Conservation (phyloP, 805 yeast species). For the Naumovozyma castellii region DNA sequence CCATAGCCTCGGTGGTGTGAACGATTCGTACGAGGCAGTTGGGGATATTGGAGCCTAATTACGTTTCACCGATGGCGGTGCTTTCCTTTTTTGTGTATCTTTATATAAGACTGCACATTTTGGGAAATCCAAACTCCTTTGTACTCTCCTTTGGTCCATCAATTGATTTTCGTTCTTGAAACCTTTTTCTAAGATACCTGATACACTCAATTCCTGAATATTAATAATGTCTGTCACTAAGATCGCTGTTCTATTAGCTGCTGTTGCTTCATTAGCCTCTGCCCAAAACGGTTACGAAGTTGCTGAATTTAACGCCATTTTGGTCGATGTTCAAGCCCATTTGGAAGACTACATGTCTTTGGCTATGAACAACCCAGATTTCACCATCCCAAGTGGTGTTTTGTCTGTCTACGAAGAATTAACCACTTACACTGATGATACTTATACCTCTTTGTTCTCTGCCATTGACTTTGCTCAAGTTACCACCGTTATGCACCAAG, state of each 20-base stretch:
- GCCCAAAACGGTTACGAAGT: conserved; percentile 10
- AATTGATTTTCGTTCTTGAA: not conserved
- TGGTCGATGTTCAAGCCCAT: conserved; percentile 17
- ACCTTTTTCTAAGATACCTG: not conserved
- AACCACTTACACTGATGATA: conserved; percentile 29
- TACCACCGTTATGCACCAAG: conserved; percentile 24
- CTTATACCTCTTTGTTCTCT: conserved; percentile 28
- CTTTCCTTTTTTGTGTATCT: too few species aligned
- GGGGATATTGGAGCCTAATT: too few species aligned
- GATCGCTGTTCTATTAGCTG: conserved; percentile 12
- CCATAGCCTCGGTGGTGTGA: too few species aligned
- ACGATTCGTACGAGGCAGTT: too few species aligned
- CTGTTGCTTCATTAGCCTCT: conserved; percentile 10
- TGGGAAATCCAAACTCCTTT: not conserved
- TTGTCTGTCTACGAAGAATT: conserved; percentile 18
- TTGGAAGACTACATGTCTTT: conserved; percentile 15
- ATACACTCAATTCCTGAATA: not conserved
- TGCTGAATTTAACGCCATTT: conserved; percentile 18
- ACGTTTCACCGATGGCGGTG: too few species aligned
- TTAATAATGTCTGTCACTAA: conserved; percentile 12
- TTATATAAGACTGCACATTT: conserved; percentile 1
- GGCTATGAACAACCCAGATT: conserved; percentile 13
- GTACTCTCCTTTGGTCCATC: not conserved
- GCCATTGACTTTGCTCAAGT: conserved; percentile 25
- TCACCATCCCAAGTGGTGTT: conserved; percentile 18